phyloP scores from a whole-genome alignment of 192 early-diverging fungal genomes.

The Entrophospora sp. region DNA sequence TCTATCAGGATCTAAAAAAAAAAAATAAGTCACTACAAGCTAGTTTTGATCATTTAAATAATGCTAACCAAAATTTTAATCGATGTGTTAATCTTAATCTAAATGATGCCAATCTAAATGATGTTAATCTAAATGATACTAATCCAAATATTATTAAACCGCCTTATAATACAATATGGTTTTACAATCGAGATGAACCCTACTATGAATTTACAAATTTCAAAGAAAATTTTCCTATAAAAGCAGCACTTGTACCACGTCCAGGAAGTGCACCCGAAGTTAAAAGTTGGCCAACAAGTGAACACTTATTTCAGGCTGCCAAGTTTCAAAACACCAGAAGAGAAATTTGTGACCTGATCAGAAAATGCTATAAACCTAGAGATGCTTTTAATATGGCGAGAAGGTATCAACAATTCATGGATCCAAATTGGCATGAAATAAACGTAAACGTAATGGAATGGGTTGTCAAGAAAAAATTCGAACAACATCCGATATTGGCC shows the following conservation, averaged over 20 bases:
- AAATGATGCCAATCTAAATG: no score
- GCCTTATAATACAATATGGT: conserved; percentile 11
- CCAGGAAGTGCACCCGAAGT: background rate
- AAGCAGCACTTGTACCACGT: background rate
- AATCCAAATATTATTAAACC: no score
- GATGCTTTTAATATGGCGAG: conserved; percentile 24
- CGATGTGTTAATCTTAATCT: no score
- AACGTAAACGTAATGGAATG: conserved; percentile 36
- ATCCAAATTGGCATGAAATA: conserved; percentile 32
- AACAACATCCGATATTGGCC: conserved; percentile 25
- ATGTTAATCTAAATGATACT: no score
- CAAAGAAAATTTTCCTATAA: conserved; percentile 12
- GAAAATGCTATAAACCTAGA: background rate
- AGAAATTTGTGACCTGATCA: conserved; percentile 4
- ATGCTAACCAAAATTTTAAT: no score
- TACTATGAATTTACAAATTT: conserved; percentile 25
- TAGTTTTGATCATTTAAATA: no score
- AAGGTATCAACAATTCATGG: conserved; percentile 1
- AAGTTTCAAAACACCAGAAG: conserved; percentile 14
- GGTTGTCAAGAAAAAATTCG: conserved; percentile 32
- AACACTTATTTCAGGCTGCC: conserved; percentile 23
- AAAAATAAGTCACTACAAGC: no score
- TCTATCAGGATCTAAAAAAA: no score
- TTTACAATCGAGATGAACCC: conserved; percentile 20
- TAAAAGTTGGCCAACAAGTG: conserved; percentile 17